phyloP scores from a whole-genome alignment of 768 basidiomycete genomes.

The Hypholoma sublateritium region DNA sequence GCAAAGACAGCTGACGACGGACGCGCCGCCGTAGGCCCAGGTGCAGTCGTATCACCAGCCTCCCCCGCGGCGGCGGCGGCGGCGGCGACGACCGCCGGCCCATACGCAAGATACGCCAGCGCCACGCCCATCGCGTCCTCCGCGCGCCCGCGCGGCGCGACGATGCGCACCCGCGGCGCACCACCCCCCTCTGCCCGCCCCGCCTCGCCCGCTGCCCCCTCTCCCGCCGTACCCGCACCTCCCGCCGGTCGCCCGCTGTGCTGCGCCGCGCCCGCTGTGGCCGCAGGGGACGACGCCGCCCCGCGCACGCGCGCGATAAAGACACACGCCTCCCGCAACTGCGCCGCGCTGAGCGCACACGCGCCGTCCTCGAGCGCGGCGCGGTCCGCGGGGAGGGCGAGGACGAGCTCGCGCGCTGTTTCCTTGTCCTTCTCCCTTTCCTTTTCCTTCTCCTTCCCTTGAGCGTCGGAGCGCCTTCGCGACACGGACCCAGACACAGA shows the following conservation, averaged over 20 bases:
- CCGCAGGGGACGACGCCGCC: background rate
- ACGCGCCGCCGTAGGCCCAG: no score
- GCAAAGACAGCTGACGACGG: no score
- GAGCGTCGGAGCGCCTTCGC: no score
- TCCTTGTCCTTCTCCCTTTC: no score
- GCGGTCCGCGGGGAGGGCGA: constrained; percentile 4
- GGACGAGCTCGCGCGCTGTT: background rate
- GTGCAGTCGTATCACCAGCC: no score
- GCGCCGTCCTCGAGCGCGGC: background rate
- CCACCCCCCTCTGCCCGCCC: background rate
- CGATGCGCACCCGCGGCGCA: background rate
- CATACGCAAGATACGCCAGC: constrained; percentile 5
- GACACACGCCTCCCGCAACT: constrained; percentile 2
- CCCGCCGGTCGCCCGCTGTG: no score
- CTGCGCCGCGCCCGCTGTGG: no score
- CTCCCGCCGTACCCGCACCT: background rate
- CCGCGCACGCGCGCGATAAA: background rate
- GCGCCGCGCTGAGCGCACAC: background rate
- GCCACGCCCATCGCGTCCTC: constrained; percentile 13
- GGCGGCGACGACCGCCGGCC: no score
- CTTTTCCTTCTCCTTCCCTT: background rate
- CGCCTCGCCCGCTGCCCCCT: no score
- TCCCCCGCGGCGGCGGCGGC: background rate
- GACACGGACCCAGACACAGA: no score
- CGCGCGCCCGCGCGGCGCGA: constrained; percentile 5